These are phyloP conservation scores for Camelina laxa DNA, from an alignment of 345 rosid genomes.

Conservation along the genomic window DNA sequence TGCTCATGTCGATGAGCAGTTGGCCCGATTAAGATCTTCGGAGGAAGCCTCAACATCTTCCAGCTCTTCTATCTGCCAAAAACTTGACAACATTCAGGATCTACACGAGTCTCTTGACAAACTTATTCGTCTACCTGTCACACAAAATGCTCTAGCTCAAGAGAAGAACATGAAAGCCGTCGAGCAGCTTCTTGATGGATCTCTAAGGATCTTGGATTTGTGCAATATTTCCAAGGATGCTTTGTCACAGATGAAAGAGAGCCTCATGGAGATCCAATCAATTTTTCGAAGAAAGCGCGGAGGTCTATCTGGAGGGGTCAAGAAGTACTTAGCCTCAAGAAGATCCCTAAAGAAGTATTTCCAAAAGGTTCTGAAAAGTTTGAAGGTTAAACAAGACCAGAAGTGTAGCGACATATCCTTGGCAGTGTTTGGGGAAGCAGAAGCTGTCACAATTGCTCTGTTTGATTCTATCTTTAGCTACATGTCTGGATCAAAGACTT, in stretches of 20 bases:
- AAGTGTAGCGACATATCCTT: no score
- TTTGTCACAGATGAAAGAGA: slow-evolving; percentile 45
- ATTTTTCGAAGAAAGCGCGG: slow-evolving; percentile 37
- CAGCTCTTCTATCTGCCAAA: slow-evolving; percentile 16
- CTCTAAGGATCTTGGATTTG: slow-evolving; percentile 46
- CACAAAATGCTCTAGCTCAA: slow-evolving; percentile 39
- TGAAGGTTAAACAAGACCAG: slow-evolving; percentile 20
- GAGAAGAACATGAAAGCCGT: slow-evolving; percentile 32
- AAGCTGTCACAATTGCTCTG: slow-evolving; percentile 23
- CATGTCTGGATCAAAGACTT: slow-evolving; percentile 34
- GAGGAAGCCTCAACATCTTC: slow-evolving; percentile 43
- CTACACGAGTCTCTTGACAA: slow-evolving; percentile 44
- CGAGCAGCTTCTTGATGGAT: slow-evolving; percentile 46
- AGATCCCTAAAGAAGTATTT: slow-evolving; percentile 40
- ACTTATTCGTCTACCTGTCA: slow-evolving; percentile 35
- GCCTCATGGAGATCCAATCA: slow-evolving; percentile 42
- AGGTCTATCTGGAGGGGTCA: slow-evolving; percentile 29
- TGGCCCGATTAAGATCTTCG: slow-evolving; percentile 37
- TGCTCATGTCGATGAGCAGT: slow-evolving; percentile 35
- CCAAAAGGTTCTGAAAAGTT: slow-evolving; percentile 27
- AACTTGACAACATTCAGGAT: slow-evolving; percentile 36
- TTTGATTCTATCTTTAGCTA: slow-evolving; percentile 40
- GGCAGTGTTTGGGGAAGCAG: slow-evolving; percentile 33
- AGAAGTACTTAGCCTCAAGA: slow-evolving; percentile 38
- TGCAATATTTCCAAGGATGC: slow-evolving; percentile 47